Evolutionary conservation across 2,329 filamentous ascomycete species (phyloP).

Genomic region (Nemania serpens): DNA sequence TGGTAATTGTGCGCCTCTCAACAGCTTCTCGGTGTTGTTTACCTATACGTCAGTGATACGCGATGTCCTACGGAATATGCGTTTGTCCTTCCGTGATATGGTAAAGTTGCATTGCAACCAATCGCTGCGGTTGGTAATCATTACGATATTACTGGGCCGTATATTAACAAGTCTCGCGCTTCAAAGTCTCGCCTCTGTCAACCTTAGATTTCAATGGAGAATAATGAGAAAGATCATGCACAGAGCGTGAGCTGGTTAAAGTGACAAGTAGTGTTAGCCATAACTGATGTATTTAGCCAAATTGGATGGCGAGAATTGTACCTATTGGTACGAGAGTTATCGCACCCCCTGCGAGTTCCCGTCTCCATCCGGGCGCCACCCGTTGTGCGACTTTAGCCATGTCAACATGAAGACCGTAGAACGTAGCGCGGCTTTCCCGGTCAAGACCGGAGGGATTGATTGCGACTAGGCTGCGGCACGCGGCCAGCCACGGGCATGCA

Average conservation of each 20-base stretch:
- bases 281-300: slow-evolving; percentile 26
- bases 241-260: slow-evolving; percentile 18
- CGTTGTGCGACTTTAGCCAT: slow-evolving; percentile 29
- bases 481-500: slow-evolving; percentile 18
- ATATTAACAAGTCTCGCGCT: slow-evolving; percentile 12
- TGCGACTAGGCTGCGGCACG: slow-evolving; percentile 17
- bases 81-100: neutral
- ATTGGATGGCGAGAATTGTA: slow-evolving; percentile 21
- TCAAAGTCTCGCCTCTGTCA: slow-evolving; percentile 6
- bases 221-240: slow-evolving; percentile 11
- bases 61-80: slow-evolving; percentile 1
- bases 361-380: slow-evolving; percentile 21
- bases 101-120: slow-evolving; percentile 6
- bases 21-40: neutral
- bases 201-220: slow-evolving; percentile 4
- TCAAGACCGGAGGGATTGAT: slow-evolving; percentile 22
- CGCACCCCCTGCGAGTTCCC: slow-evolving; percentile 8
- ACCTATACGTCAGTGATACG: neutral
- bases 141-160: slow-evolving; percentile 20
- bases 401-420: slow-evolving; percentile 2
- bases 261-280: slow-evolving; percentile 9
- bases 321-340: slow-evolving; percentile 11
- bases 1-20: neutral
- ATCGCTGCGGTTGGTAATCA: slow-evolving; percentile 23
- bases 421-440: slow-evolving; percentile 17